Evolutionary conservation across 495 filamentous ascomycete genomes (phyloP), one percentile per base, ranked within the genome.

Genomic region (Umbilicaria muhlenbergii): DNA sequence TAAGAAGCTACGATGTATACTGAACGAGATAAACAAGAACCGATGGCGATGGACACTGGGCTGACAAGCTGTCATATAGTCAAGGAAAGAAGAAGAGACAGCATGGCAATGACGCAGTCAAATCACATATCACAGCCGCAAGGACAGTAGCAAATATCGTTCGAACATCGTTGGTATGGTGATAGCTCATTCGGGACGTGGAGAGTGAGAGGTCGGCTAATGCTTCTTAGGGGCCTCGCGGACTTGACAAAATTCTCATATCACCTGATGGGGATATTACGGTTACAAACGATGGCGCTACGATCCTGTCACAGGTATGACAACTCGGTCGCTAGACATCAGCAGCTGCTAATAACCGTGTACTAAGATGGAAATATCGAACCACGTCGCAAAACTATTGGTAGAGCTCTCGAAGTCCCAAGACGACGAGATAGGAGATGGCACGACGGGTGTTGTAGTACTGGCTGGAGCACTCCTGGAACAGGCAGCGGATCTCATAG

Each of bases 371-470:
- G 91, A 99, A 65, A 92, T 99, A 46, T 83, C 85, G 47, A 96
- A 99, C 72, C 88, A 96, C 60, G 86, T 99, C 36, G 91, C 91
- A 40, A 95, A 94, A 66, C 70, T 99, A 34, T 67, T 99, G 34
- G 91, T 99, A 21, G 88, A 95, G 58, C 76, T 99, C n/a, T 96
- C 91, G 40, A 95, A 94, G 64, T 95, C 89, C 14, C 91, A 99
- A 57, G 91, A 99, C 56, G 89, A 96, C 51, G 91, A 99, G 65
- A 99, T 99, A 50, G 91, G 91, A 53, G 91, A 99, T 64, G 91
- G 91, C 43, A 99, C 91, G 46, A 99, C 91, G 0, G 91, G 91
- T 62, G 91, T 99, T 13, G 91, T 99, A 43, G 92, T 99, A 41
- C 68, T 99, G 47, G 91, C 91, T 16, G 89, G 91, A 46, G 87